These are phyloP conservation scores for Pleurotus citrinopileatus DNA, from an alignment of 768 basidiomycete species.

Conservation along the genomic window DNA sequence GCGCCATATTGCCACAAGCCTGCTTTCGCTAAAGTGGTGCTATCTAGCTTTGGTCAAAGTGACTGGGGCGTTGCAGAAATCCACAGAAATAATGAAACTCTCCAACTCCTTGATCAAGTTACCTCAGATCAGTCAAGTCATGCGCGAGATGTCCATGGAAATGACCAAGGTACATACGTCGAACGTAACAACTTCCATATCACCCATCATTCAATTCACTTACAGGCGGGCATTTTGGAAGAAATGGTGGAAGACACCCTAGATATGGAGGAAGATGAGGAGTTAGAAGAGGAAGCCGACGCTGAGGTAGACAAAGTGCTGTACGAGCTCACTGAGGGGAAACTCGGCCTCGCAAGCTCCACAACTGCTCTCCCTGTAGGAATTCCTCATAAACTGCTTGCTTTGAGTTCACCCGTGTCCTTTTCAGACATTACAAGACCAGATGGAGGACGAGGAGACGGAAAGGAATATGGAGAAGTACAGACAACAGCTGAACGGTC, in stretches of 20 bases:
- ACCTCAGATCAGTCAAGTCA: conserved; percentile 87
- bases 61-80: conserved; percentile 96
- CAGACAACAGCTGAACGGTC: conserved; percentile 82
- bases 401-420: conserved; percentile 6
- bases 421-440: conserved; percentile 54
- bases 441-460: conserved; percentile 74
- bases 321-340: conserved; percentile 93
- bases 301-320: conserved; percentile 96
- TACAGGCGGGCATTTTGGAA: conserved; percentile 92
- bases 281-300: conserved; percentile 94
- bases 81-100: conserved; percentile 97
- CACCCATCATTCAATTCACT: conserved; percentile 2
- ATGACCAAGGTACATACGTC: conserved; percentile 84
- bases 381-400: conserved; percentile 14
- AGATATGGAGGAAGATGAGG: conserved; percentile 91
- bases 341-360: conserved; percentile 81
- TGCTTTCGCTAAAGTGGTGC: neutral
- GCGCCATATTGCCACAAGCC: conserved; percentile 22
- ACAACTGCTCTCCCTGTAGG: conserved; percentile 78
- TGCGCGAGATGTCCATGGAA: conserved; percentile 99
- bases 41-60: conserved; percentile 89
- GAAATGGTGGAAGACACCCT: conserved; percentile 97
- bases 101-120: conserved; percentile 91
- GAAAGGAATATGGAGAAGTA: conserved; percentile 90
- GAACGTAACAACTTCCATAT: neutral